A percentile compares a stretch with the other conserved stretches of the same genome.
Conservation (phyloP, 2,329 filamentous ascomycete species). For the Xylariaceae sp. region DNA sequence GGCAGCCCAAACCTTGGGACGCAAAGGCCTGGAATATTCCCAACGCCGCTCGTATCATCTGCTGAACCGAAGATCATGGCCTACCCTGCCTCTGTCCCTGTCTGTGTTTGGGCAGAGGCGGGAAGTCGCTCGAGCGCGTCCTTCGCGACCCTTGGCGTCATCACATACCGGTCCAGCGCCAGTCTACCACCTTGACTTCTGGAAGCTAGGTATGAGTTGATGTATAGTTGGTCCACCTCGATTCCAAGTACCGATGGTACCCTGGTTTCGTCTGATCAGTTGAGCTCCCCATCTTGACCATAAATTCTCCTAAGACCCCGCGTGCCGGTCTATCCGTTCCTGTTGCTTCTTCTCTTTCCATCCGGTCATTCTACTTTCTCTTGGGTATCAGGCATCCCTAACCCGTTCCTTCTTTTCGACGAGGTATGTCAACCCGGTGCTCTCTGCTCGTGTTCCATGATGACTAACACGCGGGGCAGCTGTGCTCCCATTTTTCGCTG, state of each 20-base stretch:
- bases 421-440: slow-evolving; percentile 18
- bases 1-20: slow-evolving; percentile 11
- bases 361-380: slow-evolving; percentile 12
- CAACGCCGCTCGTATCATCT: slow-evolving; percentile 17
- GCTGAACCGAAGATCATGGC: slow-evolving; percentile 12
- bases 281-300: slow-evolving; percentile 6
- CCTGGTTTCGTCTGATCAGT: not conserved
- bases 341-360: slow-evolving; percentile 8
- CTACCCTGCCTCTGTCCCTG: slow-evolving; percentile 10
- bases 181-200: too few relatives aligned
- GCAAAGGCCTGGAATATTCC: slow-evolving; percentile 3
- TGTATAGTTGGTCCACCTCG: too few relatives aligned
- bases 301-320: slow-evolving; percentile 11
- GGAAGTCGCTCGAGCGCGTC: not conserved
- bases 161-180: too few relatives aligned
- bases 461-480: too few relatives aligned
- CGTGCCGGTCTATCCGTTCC: slow-evolving; percentile 9
- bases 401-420: slow-evolving; percentile 14
- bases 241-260: slow-evolving; percentile 6
- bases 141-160: slow-evolving; percentile 3
- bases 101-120: not conserved
- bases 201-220: too few relatives aligned
- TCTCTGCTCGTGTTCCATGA: too few relatives aligned
- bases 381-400: slow-evolving; percentile 8
- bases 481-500: slow-evolving; percentile 19